Percentiles rank a stretch among this genome's conserved stretches.
phyloP scores from a whole-genome alignment of 2,329 filamentous ascomycete genomes.

The Arthrobotrys musiformis region DNA sequence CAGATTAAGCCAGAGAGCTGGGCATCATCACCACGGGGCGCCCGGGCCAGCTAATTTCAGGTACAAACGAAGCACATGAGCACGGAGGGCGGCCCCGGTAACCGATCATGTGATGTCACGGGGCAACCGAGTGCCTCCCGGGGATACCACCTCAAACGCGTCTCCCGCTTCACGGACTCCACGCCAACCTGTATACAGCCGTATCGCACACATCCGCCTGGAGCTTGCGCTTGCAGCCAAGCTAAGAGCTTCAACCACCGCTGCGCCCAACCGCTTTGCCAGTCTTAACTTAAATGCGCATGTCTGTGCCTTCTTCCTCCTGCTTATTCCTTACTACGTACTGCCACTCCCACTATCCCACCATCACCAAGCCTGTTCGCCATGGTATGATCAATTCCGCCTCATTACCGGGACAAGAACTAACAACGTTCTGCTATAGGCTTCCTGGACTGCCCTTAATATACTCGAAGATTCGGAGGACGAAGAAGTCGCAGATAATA shows the following conservation, averaged over 20 bases:
- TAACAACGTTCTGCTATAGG: conserved; percentile 46
- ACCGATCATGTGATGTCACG: not conserved
- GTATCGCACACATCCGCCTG: no score
- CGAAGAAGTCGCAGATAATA: conserved; percentile 93
- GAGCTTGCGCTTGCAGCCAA: not conserved
- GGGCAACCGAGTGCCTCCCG: not conserved
- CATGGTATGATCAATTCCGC: conserved; percentile 23
- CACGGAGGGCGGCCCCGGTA: not conserved
- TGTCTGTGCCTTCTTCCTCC: no score
- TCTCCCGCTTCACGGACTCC: conserved; percentile 1
- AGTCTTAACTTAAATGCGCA: no score
- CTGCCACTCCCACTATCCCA: not conserved
- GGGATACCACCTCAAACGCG: conserved; percentile 14
- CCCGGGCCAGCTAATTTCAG: not conserved
- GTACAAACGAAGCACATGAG: no score
- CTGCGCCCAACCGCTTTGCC: no score
- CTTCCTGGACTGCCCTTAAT: conserved; percentile 87
- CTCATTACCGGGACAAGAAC: not conserved
- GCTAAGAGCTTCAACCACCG: not conserved
- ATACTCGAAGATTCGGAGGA: conserved; percentile 90
- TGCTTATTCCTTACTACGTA: no score
- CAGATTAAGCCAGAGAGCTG: conserved; percentile 1
- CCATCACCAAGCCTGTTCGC: not conserved
- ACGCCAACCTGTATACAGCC: not conserved
- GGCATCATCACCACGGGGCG: conserved; percentile 4